Evolutionary conservation across 1,284 basidiomycete genomes (phyloP).

Genomic region (Rhodotorula sp.): DNA sequence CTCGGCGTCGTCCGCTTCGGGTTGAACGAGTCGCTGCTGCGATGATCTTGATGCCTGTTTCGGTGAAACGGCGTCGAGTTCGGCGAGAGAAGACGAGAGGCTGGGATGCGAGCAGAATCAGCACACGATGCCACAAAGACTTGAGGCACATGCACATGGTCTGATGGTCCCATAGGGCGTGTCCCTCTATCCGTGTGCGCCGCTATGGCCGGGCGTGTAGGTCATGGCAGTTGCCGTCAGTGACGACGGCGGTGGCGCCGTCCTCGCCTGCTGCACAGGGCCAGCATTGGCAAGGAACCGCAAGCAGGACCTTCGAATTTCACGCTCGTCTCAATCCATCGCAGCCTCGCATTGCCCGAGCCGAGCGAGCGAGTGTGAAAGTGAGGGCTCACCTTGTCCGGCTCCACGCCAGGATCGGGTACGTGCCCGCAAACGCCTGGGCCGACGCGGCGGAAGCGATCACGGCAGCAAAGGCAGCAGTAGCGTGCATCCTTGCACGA

Average conservation of each 20-base stretch:
- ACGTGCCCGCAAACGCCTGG: conserved; percentile 26
- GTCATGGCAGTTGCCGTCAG: too few relatives aligned
- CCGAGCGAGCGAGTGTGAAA: neutral
- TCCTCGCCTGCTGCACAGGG: too few relatives aligned
- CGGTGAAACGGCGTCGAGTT: conserved; percentile 1
- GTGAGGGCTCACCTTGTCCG: conserved; percentile 6
- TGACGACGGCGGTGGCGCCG: too few relatives aligned
- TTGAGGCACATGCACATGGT: too few relatives aligned
- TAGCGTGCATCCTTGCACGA: neutral
- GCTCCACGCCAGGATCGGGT: conserved; percentile 28
- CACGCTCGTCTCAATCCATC: too few relatives aligned
- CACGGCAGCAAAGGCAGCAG: neutral
- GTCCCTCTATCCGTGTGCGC: too few relatives aligned
- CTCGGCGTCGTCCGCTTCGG: neutral
- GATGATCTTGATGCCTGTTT: neutral
- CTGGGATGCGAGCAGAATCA: conserved; percentile 7
- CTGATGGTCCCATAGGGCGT: too few relatives aligned
- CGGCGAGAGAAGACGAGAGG: conserved; percentile 8
- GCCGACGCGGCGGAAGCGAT: conserved; percentile 1
- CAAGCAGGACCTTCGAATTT: too few relatives aligned
- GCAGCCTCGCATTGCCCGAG: too few relatives aligned
- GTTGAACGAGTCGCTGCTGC: neutral
- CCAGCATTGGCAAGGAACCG: too few relatives aligned
- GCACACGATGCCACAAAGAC: too few relatives aligned
- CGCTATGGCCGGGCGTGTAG: too few relatives aligned